Conservation (phyloP, 1,284 basidiomycete genomes). For the Phlebopus sp. region DNA sequence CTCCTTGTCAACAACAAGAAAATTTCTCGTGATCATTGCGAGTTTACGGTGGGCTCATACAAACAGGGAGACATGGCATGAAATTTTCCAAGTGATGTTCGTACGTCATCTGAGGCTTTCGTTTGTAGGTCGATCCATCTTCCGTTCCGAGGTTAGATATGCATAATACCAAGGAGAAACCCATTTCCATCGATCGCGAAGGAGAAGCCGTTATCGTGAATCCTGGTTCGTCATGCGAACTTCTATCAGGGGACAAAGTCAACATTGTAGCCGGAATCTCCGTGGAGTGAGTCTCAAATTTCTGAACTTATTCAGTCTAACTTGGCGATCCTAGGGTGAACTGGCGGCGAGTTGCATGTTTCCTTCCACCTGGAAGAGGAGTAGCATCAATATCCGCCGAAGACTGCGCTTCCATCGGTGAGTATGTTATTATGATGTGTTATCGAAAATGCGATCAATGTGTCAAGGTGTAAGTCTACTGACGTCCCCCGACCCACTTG, state of each 20-base stretch:
- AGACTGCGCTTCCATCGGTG: conserved; percentile 57
- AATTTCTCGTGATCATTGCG: conserved; percentile 57
- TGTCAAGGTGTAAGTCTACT: conserved; percentile 53
- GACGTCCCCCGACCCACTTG: conserved; percentile 38
- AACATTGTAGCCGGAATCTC: conserved; percentile 42
- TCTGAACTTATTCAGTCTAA: conserved; percentile 1
- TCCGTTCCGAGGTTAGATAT: conserved; percentile 43
- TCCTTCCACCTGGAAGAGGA: conserved; percentile 36
- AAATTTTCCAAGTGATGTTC: neutral
- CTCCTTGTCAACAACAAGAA: conserved; percentile 56
- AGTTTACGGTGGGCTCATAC: conserved; percentile 51
- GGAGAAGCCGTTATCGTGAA: conserved; percentile 30
- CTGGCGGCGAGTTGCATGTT: conserved; percentile 55
- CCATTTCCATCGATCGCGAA: conserved; percentile 37
- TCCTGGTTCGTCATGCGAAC: conserved; percentile 28
- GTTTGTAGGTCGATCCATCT: conserved; percentile 37
- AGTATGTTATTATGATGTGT: conserved; percentile 4
- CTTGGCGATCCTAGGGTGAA: conserved; percentile 37
- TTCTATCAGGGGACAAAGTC: conserved; percentile 52
- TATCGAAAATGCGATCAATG: neutral
- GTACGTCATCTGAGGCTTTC: neutral
- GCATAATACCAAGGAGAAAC: conserved; percentile 45
- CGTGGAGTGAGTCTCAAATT: conserved; percentile 40
- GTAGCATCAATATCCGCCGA: conserved; percentile 33
- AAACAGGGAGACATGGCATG: conserved; percentile 53